Evolutionary conservation across 208 protist genomes (phyloP), one percentile per base, ranked within the genome.

Genomic region (Leishmania major): DNA sequence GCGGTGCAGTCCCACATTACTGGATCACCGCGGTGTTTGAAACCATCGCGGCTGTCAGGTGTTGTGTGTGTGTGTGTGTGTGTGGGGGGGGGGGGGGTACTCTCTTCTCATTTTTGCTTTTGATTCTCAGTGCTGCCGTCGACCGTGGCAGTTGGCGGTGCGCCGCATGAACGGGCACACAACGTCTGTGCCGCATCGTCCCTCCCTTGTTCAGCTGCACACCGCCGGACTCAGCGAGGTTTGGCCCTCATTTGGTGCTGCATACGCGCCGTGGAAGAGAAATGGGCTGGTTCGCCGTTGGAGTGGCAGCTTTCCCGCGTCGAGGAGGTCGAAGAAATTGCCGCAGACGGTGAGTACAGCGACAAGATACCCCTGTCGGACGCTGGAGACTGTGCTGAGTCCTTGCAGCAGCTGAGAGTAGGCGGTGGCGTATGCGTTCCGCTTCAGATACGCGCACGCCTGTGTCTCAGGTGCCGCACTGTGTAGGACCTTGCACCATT

Each of bases 311-410:
- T 35, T 60, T 62, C 49, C 72, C 35, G 72, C 49, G 17, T 76
- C 51, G 0, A 76, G 31, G 7, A 76, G 51, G 75, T 78, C 55
- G 37, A 64, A 15, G n/a, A 59, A 78, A 5, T 57, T 66, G 2
- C 82, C 45, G 57, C 66, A 82, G 28, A 76, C 78, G n/a, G 45
- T 64, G 64, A 76, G 37, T n/a, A 86, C 62, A 28, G 72, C 45
- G 2, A 25, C 8, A 19, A 86, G 82, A 51, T 82, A 81, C 43
- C 82, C 78, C 47, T 76, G 82, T 40, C 82, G 77, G 49, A 72
- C 66, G 35, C 28, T 40, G 10, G 53, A 47, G 37, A 31, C 66
- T 13, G 73, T 40, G 11, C 8, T 35, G 17, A 86, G 57, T 19
- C 47, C 47, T 6, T 72, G 19, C 19, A 83, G 51, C 0, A 86